Conservation (phyloP, 2,329 filamentous ascomycete species). For the Sclerotinia minor region DNA sequence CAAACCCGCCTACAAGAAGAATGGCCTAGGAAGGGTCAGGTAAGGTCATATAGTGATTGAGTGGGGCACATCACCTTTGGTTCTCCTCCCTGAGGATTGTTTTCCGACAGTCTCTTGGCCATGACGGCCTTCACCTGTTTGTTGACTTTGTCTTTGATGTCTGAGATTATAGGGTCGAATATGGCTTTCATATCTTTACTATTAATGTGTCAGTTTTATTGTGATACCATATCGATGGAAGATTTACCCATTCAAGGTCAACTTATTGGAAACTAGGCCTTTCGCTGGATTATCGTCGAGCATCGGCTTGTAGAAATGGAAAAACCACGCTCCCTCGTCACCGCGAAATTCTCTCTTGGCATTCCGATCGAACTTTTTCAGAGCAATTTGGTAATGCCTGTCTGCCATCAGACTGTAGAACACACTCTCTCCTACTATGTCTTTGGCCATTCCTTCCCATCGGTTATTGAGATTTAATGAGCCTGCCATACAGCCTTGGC, state of each 20-base stretch:
- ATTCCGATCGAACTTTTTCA: conserved; percentile 40
- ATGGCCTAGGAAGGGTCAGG: conserved; percentile 21
- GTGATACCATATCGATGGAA: too few relatives aligned
- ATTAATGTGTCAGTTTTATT: not conserved
- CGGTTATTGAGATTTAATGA: conserved; percentile 37
- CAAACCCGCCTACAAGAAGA: conserved; percentile 36
- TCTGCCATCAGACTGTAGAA: conserved; percentile 38
- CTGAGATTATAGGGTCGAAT: conserved; percentile 44
- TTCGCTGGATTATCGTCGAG: conserved; percentile 34
- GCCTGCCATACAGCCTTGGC: conserved; percentile 34
- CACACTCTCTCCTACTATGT: conserved; percentile 36
- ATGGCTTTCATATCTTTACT: conserved; percentile 56
- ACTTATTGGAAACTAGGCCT: conserved; percentile 29
- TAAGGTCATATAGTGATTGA: conserved; percentile 30
- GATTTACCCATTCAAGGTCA: conserved; percentile 33
- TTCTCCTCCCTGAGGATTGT: conserved; percentile 47
- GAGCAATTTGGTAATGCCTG: conserved; percentile 37
- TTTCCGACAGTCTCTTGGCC: conserved; percentile 37
- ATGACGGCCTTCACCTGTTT: conserved; percentile 48
- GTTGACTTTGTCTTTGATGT: conserved; percentile 46
- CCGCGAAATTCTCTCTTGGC: conserved; percentile 39
- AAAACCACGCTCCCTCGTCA: conserved; percentile 34
- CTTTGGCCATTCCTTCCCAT: conserved; percentile 34
- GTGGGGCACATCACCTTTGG: conserved; percentile 42
- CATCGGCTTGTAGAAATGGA: conserved; percentile 37